These are phyloP conservation scores for Pythium volutum DNA, from an alignment of 352 stramenopile genomes.

Conservation along the genomic window DNA sequence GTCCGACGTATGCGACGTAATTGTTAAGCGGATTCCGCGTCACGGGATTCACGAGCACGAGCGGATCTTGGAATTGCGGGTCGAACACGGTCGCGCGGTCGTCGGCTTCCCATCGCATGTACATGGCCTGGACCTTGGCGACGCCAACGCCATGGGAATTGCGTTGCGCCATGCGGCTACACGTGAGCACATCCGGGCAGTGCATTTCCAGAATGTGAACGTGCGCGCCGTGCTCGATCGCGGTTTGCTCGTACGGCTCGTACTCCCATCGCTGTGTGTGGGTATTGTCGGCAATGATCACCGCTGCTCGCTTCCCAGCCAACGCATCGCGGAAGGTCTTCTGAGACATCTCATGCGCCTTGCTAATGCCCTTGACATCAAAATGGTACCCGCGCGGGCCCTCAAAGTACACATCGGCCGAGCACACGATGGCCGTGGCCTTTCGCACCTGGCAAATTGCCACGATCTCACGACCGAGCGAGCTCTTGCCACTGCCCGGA, in stretches of 20 bases:
- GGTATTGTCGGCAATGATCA: constrained; percentile 77
- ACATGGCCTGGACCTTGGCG: constrained; percentile 69
- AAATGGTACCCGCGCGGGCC: constrained; percentile 60
- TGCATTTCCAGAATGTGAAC: constrained; percentile 49
- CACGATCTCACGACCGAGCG: constrained; percentile 40
- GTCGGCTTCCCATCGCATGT: constrained; percentile 58
- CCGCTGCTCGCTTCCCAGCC: constrained; percentile 4
- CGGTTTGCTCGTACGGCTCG: constrained; percentile 38
- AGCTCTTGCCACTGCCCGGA: constrained; percentile 72
- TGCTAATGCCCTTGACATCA: constrained; percentile 43
- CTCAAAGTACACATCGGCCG: constrained; percentile 66
- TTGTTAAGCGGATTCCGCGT: constrained; percentile 36
- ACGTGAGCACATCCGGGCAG: constrained; percentile 43
- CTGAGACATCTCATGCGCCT: constrained; percentile 51
- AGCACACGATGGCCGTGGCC: constrained; percentile 39
- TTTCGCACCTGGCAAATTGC: constrained; percentile 32
- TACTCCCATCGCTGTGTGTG: constrained; percentile 73
- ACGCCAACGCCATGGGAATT: constrained; percentile 67
- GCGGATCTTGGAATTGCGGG: constrained; percentile 43
- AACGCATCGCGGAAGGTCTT: constrained; percentile 37
- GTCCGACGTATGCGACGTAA: constrained; percentile 44
- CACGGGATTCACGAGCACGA: constrained; percentile 48
- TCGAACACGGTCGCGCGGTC: constrained; percentile 30
- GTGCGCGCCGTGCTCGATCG: not conserved
- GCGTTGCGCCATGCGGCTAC: constrained; percentile 48